Base-by-base conservation (phyloP, 345 rosid genomes). In the Salix exigua region DNA sequence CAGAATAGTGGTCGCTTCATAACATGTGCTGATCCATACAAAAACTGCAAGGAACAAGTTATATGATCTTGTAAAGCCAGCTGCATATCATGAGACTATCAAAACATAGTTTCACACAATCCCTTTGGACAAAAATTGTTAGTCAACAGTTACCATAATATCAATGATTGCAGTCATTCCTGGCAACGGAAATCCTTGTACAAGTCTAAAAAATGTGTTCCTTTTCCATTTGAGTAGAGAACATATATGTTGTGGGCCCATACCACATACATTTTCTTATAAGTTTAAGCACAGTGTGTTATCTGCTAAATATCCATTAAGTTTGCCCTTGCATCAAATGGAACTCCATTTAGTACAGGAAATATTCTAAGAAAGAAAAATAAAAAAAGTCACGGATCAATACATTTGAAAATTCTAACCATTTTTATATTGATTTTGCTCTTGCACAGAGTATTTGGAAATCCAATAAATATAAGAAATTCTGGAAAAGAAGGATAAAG, bases 11-110 rank as follows among this genome's bases (percentile, higher is more conserved):
- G 96, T 68, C 74, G 93, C 68, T 78, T 87, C 88, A 86, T 79
- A 73, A 96, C 90, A 69, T 92, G 90, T 55, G 89, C 93, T 37
- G 96, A 90, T 58, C 89, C 98, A 83, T 78, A 91, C 83, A 96
- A 85, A 87, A 88, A 96, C 99, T 96, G 90, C 86, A 83, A 76
- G 78, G 74, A 75, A 77, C 70, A 68, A 73, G 60, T 23, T 53
- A 71, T 53, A 69, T 51, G 72, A 21, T 48, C 37, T 33, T 25
- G 6, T 21, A 33, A n/a, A 6, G 50, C 12, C 23, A 10, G 37
- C 12, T 18, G 26, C 61, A 53, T 53, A 73, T n/a, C 38, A 28
- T 19, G 33, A 60, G n/a, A 53, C 12, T 6, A 53, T 53, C n/a
- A 53, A 46, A 53, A 53, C 60, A 7, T 7, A 7, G 61, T 53